Evolutionary conservation across 2,329 filamentous ascomycete species (phyloP).

Genomic region (Fusarium sp.): DNA sequence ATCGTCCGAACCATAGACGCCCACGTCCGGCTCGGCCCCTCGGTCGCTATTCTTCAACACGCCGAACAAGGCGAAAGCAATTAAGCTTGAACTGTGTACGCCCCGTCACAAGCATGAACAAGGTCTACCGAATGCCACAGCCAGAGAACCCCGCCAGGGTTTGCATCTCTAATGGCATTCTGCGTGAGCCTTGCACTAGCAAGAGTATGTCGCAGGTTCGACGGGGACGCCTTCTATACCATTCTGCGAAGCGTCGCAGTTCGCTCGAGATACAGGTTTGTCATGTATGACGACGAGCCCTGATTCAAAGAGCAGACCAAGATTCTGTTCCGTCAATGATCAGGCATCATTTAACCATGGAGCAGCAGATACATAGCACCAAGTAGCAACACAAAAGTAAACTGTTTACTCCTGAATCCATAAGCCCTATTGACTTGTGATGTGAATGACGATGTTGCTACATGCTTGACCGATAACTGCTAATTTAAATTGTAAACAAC

Average conservation of each 20-base stretch:
- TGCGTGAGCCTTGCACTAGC: background rate
- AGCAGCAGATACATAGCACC: background rate
- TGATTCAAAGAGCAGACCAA: background rate
- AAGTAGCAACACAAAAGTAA: background rate
- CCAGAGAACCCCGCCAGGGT: background rate
- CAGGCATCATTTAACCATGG: background rate
- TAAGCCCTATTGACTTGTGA: background rate
- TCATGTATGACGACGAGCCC: background rate
- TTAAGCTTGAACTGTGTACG: background rate
- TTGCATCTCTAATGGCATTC: background rate
- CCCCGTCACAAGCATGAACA: background rate
- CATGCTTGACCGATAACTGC: conserved; percentile 28
- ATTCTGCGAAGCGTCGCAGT: background rate
- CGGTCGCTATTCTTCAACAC: background rate
- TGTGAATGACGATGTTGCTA: conserved; percentile 18
- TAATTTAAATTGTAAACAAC: conserved; percentile 22
- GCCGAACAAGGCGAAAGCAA: background rate
- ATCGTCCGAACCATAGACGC: background rate
- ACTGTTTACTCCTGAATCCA: background rate
- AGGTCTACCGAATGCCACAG: background rate
- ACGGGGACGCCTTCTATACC: background rate
- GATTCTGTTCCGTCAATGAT: background rate
- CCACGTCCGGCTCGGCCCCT: background rate
- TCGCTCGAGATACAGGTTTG: background rate
- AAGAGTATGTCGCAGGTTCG: background rate